Evolutionary conservation across 441 rosid species (phyloP), one percentile per base, ranked within the genome.

Genomic region (Jatropha podagrica): DNA sequence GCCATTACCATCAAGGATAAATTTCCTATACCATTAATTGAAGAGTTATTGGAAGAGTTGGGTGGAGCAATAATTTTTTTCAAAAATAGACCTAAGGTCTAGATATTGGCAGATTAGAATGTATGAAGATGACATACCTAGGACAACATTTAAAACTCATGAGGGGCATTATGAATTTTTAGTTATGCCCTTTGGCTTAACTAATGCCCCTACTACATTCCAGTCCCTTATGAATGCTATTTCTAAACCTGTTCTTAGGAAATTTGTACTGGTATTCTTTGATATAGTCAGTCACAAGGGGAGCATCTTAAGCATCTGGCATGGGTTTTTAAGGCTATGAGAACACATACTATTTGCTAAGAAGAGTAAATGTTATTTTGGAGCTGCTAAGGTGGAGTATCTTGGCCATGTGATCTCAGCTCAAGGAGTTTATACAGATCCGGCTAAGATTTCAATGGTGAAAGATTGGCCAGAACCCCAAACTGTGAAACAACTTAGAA

Each of bases 51-150:
- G 0, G 26, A 42, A 7, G 58, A 44, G 0, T 5, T 72, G 0
- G 3, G 4, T 0, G 67, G 75, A 3, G 67, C 42, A 2, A 17
- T 1, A 0, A 1, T 60, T 0, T 73, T 73, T 61, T 12, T 26
- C 27, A 0, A 73, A 73, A 2, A 0, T 73, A 11, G 76, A 73
- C 0, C n/a, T 73, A 2, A 10, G 9, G 20, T 23, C 48, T 1
- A 37, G 68, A 0, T 73, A 73, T 5, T 58, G 48, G 13, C 38
- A 73, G 7, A 62, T 73, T 1, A n/a, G 60, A 3, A 46, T 48
- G 46, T 0, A 7, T 1, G 0, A 17, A 0, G 2, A 0, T 0
- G 68, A 73, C 3, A 14, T 63, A 0, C 7, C 6, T 0, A 73
- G 62, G 4, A 73, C 12, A 9, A 3, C 48, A 0, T 73, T 73